These are phyloP conservation scores for Cinchona pubescens DNA, from an alignment of 257 asterid species.

Conservation along the genomic window DNA sequence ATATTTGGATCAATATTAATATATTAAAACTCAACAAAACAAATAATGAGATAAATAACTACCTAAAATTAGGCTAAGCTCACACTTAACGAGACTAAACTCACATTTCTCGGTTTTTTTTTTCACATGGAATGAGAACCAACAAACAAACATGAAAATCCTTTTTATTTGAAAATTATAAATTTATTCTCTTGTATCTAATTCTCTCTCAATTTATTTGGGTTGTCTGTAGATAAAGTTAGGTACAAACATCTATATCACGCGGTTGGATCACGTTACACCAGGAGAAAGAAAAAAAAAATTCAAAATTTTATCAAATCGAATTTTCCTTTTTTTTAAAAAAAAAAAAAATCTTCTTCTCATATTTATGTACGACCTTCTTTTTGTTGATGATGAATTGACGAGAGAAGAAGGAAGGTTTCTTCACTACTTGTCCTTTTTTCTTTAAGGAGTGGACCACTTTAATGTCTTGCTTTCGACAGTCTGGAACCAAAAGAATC, in stretches of 20 bases:
- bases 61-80: no score
- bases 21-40: no score
- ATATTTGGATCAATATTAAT: no score
- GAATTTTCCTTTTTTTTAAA: not conserved
- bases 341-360: no score
- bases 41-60: no score
- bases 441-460: slow-evolving; percentile 1
- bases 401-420: not conserved
- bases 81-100: no score
- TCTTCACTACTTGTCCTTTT: not conserved
- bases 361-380: not conserved
- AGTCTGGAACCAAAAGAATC: slow-evolving; percentile 13
- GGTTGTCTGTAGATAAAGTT: not conserved
- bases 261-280: not conserved
- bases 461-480: slow-evolving; percentile 13
- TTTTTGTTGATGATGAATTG: not conserved
- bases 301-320: no score
- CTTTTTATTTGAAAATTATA: not conserved
- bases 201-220: not conserved
- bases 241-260: not conserved
- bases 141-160: not conserved
- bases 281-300: no score
- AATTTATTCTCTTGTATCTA: not conserved
- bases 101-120: no score
- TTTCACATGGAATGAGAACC: not conserved